Conservation (phyloP, 148 eudicot genomes). For the Fagopyrum homotropicum region DNA sequence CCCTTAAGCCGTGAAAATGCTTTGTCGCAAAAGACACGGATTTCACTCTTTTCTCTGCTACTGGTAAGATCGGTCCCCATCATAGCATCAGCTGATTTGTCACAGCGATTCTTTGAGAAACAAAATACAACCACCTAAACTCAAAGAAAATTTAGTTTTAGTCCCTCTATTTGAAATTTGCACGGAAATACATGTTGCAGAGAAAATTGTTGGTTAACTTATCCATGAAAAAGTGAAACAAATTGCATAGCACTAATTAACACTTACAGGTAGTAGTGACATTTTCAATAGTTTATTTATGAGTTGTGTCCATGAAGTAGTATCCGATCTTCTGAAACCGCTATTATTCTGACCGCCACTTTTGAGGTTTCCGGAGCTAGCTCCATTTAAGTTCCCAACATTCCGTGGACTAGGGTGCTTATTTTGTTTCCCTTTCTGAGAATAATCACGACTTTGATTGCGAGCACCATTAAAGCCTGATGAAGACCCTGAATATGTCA, state of each 20-base stretch:
- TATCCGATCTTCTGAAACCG: conserved; percentile 75
- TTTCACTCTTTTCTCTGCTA: conserved; percentile 87
- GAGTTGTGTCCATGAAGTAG: conserved; percentile 66
- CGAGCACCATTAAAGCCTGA: conserved; percentile 50
- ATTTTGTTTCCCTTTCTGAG: conserved; percentile 50
- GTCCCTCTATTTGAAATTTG: not conserved
- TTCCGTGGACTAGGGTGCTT: conserved; percentile 67
- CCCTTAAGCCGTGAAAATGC: conserved; percentile 97
- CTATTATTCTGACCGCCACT: conserved; percentile 43
- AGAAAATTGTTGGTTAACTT: not conserved
- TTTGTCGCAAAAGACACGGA: conserved; percentile 91
- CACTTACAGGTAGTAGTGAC: conserved; percentile 83
- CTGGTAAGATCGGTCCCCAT: conserved; percentile 77
- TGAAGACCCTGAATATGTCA: conserved; percentile 40
- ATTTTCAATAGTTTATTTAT: conserved; percentile 73
- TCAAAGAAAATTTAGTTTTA: conserved; percentile 16
- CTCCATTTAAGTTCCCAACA: conserved; percentile 37
- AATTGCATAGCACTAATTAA: conserved; percentile 5
- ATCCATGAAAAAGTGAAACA: conserved; percentile 2
- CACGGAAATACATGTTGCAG: not conserved
- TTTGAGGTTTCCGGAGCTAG: conserved; percentile 37
- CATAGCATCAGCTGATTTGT: conserved; percentile 87
- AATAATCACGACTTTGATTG: conserved; percentile 48
- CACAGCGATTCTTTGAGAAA: conserved; percentile 94
- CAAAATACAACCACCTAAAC: conserved; percentile 88